These are phyloP conservation scores for Leptosphaerulina australis DNA, from an alignment of 2,329 filamentous ascomycete species.

Conservation along the genomic window DNA sequence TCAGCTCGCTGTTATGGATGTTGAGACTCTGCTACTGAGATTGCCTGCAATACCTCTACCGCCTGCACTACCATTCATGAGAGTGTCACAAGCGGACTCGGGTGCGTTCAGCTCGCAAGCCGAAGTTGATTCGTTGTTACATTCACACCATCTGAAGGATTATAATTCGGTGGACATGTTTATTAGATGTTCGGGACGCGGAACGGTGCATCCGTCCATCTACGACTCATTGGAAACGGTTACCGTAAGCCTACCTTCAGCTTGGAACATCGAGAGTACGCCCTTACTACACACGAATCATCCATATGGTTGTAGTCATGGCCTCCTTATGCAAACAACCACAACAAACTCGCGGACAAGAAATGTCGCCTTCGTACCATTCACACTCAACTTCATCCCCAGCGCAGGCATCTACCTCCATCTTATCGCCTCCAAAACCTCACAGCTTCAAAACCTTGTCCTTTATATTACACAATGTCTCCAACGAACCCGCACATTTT, in stretches of 20 bases:
- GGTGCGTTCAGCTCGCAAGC: conserved; percentile 49
- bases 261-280: conserved; percentile 53
- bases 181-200: conserved; percentile 73
- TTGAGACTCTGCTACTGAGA: conserved; percentile 47
- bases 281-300: conserved; percentile 71
- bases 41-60: conserved; percentile 47
- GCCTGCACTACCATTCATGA: conserved; percentile 43
- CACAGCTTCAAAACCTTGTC: conserved; percentile 83
- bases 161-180: conserved; percentile 80
- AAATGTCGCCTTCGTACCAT: conserved; percentile 60
- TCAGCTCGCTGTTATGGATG: conserved; percentile 50
- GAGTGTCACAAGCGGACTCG: conserved; percentile 36
- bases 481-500: conserved; percentile 78
- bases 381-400: conserved; percentile 83
- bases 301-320: conserved; percentile 75
- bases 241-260: conserved; percentile 60
- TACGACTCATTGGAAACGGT: conserved; percentile 87
- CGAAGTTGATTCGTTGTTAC: conserved; percentile 49
- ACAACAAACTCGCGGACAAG: conserved; percentile 33
- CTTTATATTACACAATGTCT: conserved; percentile 84
- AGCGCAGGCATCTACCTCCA: conserved; percentile 81
- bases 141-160: conserved; percentile 62
- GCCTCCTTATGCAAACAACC: conserved; percentile 65
- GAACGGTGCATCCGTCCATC: conserved; percentile 76
- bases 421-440: conserved; percentile 83